These are phyloP conservation scores for Dimocarpus longan DNA, from an alignment of 345 rosid genomes.

Conservation along the genomic window DNA sequence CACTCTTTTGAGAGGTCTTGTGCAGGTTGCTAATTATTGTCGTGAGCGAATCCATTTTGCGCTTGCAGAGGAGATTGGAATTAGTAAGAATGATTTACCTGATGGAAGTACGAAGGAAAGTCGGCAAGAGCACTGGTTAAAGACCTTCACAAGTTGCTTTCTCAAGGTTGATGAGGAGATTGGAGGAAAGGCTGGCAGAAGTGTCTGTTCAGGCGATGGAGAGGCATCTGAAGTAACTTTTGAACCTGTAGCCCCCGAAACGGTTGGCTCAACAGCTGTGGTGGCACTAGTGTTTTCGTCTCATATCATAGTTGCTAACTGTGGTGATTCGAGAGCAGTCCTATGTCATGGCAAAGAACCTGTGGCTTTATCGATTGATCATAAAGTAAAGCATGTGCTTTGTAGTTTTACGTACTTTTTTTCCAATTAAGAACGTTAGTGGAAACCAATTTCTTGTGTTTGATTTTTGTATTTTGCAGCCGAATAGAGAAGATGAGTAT, in stretches of 20 bases:
- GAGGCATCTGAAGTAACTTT: constrained; percentile 39
- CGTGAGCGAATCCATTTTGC: constrained; percentile 71
- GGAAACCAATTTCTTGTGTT: constrained; percentile 15
- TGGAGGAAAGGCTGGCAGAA: constrained; percentile 57
- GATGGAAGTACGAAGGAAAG: constrained; percentile 45
- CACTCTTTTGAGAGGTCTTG: constrained; percentile 39
- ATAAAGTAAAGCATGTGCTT: constrained; percentile 58
- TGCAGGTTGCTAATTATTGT: constrained; percentile 96
- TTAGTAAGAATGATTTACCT: constrained; percentile 37
- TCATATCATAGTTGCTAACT: constrained; percentile 83
- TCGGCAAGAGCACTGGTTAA: constrained; percentile 73
- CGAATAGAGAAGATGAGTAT: constrained; percentile 80
- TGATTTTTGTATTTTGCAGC: constrained; percentile 42
- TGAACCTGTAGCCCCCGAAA: constrained; percentile 78
- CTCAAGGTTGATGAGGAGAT: constrained; percentile 77
- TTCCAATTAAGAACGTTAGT: background rate
- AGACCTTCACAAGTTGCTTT: constrained; percentile 70
- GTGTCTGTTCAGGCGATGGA: constrained; percentile 25
- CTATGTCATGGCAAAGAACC: constrained; percentile 84
- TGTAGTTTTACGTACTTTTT: background rate
- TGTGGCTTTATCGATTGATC: constrained; percentile 79
- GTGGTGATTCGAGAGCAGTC: constrained; percentile 96
- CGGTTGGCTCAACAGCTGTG: constrained; percentile 94
- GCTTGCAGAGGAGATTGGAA: constrained; percentile 70
- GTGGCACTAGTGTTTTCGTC: constrained; percentile 92